These are phyloP conservation scores for Aspergillus arachidicola DNA, from an alignment of 2,329 filamentous ascomycete genomes.

Conservation along the genomic window DNA sequence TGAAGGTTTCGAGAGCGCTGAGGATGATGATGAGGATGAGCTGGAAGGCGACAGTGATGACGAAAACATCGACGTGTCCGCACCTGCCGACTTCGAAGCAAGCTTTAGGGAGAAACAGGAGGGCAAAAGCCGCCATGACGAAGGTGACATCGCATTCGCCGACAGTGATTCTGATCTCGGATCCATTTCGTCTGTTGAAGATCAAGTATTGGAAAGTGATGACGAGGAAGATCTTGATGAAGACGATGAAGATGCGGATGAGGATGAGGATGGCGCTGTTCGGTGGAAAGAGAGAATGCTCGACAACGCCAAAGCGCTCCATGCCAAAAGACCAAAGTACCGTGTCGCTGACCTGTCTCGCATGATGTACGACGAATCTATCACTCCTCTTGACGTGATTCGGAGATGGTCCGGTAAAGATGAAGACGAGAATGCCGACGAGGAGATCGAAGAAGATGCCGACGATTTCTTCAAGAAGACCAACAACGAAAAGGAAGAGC, in stretches of 20 bases:
- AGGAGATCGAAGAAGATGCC: constrained; percentile 64
- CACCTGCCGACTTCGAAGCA: constrained; percentile 47
- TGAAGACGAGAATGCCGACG: constrained; percentile 56
- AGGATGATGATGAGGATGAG: constrained; percentile 54
- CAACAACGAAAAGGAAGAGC: constrained; percentile 50
- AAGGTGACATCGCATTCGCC: constrained; percentile 83
- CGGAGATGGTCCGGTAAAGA: constrained; percentile 77
- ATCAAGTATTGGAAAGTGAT: constrained; percentile 56
- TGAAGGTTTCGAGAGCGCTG: constrained; percentile 51
- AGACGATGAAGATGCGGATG: constrained; percentile 55
- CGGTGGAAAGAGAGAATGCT: constrained; percentile 89
- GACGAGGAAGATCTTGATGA: constrained; percentile 49
- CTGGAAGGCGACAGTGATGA: constrained; percentile 40
- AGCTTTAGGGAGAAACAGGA: constrained; percentile 50
- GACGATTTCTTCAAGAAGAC: constrained; percentile 67
- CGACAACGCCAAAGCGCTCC: constrained; percentile 71
- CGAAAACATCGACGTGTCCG: constrained; percentile 40
- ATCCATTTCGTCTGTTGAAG: constrained; percentile 71
- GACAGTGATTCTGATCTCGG: constrained; percentile 97
- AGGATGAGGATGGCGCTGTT: constrained; percentile 71
- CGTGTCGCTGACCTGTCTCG: constrained; percentile 80
- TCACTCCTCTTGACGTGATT: constrained; percentile 75
- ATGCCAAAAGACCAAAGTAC: constrained; percentile 71
- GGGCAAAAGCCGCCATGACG: constrained; percentile 57
- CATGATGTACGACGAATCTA: constrained; percentile 81